phyloP scores from a whole-genome alignment of 1,284 basidiomycete species.

The Xerocomus minutiporus region DNA sequence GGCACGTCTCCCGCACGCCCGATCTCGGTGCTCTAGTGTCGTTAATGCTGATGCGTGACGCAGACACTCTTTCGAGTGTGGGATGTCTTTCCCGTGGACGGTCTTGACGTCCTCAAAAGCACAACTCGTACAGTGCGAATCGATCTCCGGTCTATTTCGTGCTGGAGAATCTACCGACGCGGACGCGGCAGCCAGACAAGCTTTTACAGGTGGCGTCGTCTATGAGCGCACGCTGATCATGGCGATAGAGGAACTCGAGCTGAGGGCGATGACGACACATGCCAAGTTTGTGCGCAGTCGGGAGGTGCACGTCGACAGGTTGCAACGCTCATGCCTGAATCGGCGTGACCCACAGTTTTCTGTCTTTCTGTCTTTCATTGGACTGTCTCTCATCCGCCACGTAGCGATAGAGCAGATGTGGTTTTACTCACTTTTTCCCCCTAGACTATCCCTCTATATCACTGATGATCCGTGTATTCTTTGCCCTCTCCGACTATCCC shows the following conservation, averaged over 20 bases:
- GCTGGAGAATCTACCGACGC: slow-evolving; percentile 79
- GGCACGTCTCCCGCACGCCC: slow-evolving; percentile 41
- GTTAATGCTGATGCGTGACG: neutral
- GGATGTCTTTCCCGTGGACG: slow-evolving; percentile 96
- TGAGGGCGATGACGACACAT: slow-evolving; percentile 63
- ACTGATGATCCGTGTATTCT: neutral
- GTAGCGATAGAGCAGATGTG: slow-evolving; percentile 14
- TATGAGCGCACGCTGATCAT: neutral
- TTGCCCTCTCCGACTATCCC: neutral
- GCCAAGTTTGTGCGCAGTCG: slow-evolving; percentile 66
- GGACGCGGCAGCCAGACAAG: slow-evolving; percentile 90
- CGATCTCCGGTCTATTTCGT: slow-evolving; percentile 85
- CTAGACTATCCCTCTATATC: neutral
- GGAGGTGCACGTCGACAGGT: slow-evolving; percentile 49
- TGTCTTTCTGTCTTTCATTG: neutral
- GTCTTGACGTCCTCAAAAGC: slow-evolving; percentile 79
- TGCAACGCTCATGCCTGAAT: slow-evolving; percentile 39
- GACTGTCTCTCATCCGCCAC: neutral
- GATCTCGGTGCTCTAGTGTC: neutral
- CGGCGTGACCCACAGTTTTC: neutral
- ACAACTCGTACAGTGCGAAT: slow-evolving; percentile 82
- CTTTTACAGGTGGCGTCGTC: slow-evolving; percentile 64
- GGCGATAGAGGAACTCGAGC: slow-evolving; percentile 57
- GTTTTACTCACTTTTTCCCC: neutral
- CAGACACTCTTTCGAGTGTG: slow-evolving; percentile 86